These are phyloP conservation scores for Auriscalpium vulgare DNA, from an alignment of 768 basidiomycete species.

Conservation along the genomic window DNA sequence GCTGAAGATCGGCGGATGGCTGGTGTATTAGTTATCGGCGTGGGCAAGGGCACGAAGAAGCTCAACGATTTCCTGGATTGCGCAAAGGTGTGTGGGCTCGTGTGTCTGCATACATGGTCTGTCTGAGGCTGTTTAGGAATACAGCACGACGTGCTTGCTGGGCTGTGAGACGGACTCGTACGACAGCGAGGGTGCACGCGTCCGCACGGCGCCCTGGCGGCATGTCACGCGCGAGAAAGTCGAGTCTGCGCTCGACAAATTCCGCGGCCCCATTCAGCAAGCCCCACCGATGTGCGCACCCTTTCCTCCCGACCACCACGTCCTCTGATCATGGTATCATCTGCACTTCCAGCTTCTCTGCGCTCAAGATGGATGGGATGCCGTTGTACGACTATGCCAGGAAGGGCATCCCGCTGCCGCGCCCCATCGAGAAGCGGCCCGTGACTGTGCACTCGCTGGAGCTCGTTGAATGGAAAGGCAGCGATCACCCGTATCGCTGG, in stretches of 20 bases:
- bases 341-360: conserved; percentile 67
- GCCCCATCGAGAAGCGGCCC: conserved; percentile 84
- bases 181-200: conserved; percentile 81
- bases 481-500: conserved; percentile 68
- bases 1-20: too few relatives aligned
- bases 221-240: conserved; percentile 78
- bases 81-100: conserved; percentile 55
- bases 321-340: not conserved
- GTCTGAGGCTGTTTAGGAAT: conserved; percentile 51
- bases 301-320: not conserved
- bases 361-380: conserved; percentile 96
- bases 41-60: conserved; percentile 86
- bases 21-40: conserved; percentile 61
- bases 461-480: conserved; percentile 70
- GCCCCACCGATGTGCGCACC: conserved; percentile 77
- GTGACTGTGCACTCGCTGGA: conserved; percentile 79
- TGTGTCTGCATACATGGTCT: not conserved
- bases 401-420: conserved; percentile 81
- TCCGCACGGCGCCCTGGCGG: conserved; percentile 69
- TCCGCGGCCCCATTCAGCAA: conserved; percentile 85
- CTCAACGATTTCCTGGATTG: conserved; percentile 79
- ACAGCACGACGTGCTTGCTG: conserved; percentile 80
- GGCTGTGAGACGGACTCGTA: conserved; percentile 95
- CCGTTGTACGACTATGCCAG: conserved; percentile 95
- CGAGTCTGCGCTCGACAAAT: conserved; percentile 57